Conservation (phyloP, 306 rosid genomes). For the Sicyos baderoa region DNA sequence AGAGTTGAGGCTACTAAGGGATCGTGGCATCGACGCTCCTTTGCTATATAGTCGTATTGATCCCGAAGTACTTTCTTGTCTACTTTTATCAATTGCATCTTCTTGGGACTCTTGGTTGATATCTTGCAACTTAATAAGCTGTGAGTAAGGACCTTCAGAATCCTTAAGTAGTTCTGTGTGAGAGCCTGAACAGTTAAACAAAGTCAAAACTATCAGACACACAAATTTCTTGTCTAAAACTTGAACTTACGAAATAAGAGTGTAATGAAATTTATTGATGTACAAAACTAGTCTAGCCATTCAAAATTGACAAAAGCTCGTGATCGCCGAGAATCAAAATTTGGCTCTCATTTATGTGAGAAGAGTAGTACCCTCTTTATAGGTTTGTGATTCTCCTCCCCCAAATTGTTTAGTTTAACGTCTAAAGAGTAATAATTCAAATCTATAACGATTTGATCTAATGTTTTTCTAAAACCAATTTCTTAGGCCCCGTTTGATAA, state of each 20-base stretch:
- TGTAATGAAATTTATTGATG: not conserved
- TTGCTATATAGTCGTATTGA: conserved; percentile 35
- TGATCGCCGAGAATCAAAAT: too few species aligned
- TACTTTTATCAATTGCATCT: conserved; percentile 24
- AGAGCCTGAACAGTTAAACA: conserved; percentile 40
- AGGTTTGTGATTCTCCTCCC: too few species aligned
- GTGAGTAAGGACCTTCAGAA: conserved; percentile 61
- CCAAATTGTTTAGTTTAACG: too few species aligned
- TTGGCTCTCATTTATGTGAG: too few species aligned
- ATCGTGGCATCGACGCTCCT: conserved; percentile 29
- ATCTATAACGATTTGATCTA: too few species aligned
- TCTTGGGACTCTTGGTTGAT: conserved; percentile 28
- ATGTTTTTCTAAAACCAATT: too few species aligned
- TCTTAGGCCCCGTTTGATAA: too few species aligned
- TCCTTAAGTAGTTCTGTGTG: conserved; percentile 44
- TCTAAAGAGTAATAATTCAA: too few species aligned
- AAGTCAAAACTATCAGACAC: not conserved
- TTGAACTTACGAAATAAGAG: not conserved
- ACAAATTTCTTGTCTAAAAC: not conserved
- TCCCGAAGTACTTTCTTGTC: conserved; percentile 26
- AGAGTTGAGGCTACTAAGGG: conserved; percentile 44
- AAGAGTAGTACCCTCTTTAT: too few species aligned
- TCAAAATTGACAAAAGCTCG: not conserved
- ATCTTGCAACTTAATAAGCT: conserved; percentile 53
- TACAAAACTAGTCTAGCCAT: not conserved